These are phyloP conservation scores for Agrostemma githago DNA, from an alignment of 148 eudicot species.

Conservation along the genomic window DNA sequence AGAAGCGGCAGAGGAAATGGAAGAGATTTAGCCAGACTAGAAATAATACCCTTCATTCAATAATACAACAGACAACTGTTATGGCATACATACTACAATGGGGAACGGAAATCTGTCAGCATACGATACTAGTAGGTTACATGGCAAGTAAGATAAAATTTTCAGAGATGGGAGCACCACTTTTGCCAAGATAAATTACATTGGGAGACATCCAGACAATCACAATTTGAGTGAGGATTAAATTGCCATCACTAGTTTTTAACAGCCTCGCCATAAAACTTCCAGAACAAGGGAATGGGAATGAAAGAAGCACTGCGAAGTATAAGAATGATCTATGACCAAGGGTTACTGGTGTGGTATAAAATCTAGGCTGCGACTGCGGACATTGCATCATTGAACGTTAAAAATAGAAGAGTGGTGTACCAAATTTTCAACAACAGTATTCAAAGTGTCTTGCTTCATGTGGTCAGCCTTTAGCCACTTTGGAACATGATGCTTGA, in stretches of 20 bases:
- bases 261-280: slow-evolving; percentile 3
- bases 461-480: slow-evolving; percentile 58
- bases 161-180: not conserved
- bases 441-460: slow-evolving; percentile 39
- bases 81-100: slow-evolving; percentile 3
- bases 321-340: not conserved
- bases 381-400: not conserved
- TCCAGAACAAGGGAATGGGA: not conserved
- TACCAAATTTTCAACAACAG: slow-evolving; percentile 62
- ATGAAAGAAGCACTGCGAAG: slow-evolving; percentile 2
- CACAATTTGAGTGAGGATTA: not conserved
- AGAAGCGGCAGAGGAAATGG: slow-evolving; percentile 91
- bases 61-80: slow-evolving; percentile 23
- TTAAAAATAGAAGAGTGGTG: slow-evolving; percentile 11
- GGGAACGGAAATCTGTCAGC: not conserved
- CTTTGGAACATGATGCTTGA: slow-evolving; percentile 62
- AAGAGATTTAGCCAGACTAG: slow-evolving; percentile 76
- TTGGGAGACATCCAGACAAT: not conserved
- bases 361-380: not conserved
- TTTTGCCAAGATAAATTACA: not conserved
- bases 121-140: not conserved
- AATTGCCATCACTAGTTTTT: not conserved
- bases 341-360: not conserved
- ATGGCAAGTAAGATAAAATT: not conserved
- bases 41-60: slow-evolving; percentile 49